These are phyloP conservation scores for Suillus paluster DNA, from an alignment of 768 basidiomycete species.

Conservation along the genomic window DNA sequence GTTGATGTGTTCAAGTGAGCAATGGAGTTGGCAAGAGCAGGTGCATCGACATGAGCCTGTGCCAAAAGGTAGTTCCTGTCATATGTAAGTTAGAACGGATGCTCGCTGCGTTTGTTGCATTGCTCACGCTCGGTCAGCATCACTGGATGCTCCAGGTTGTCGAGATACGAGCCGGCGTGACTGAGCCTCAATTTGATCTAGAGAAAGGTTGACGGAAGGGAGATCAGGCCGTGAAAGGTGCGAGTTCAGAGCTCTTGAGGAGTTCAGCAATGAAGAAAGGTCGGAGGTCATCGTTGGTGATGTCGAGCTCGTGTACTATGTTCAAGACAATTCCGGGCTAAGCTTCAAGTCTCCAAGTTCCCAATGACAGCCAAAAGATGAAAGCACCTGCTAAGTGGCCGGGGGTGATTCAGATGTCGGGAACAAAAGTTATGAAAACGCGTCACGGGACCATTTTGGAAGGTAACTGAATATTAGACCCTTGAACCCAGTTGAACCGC, in stretches of 20 bases:
- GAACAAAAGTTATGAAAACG: conserved; percentile 10
- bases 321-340: background rate
- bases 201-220: conserved; percentile 85
- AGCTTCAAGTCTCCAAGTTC: background rate
- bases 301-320: background rate
- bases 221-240: conserved; percentile 82
- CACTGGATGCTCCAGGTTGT: conserved; percentile 63
- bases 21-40: conserved; percentile 83
- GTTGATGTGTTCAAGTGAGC: conserved; percentile 79
- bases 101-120: conserved; percentile 12
- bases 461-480: too few species aligned
- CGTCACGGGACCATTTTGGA: conserved; percentile 7
- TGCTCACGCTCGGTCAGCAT: conserved; percentile 75
- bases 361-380: background rate
- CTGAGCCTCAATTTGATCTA: conserved; percentile 95
- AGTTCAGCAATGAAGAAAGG: conserved; percentile 70
- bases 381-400: background rate
- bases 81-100: conserved; percentile 12
- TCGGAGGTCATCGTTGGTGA: conserved; percentile 42
- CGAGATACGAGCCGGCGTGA: conserved; percentile 82
- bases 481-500: too few species aligned
- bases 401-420: background rate
- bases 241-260: conserved; percentile 74
- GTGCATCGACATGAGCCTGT: conserved; percentile 91
- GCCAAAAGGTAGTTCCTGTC: conserved; percentile 88